Evolutionary conservation across 2,329 filamentous ascomycete genomes (phyloP), one percentile per base, ranked within the genome.

Genomic region (Verticillium nonalfalfae): DNA sequence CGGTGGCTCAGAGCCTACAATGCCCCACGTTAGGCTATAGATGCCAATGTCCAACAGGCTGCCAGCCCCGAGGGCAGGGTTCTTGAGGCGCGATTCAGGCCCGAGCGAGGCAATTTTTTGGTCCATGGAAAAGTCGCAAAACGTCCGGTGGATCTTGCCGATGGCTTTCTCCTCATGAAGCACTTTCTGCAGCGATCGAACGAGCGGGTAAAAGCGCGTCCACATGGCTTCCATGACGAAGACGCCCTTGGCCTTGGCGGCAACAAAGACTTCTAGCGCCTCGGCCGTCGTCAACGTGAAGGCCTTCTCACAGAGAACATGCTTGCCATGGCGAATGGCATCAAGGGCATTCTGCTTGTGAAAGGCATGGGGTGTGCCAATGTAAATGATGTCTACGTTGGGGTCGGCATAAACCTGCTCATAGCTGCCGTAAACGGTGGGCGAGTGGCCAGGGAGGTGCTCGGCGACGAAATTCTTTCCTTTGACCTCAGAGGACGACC

Each of bases 171-270:
- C 74, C 18, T 74, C 67, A 57, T 79, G 74, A 0, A 81, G 60
- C 1, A 77, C 52, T 11, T 68, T 66, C 55, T 71, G 70, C 0
- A 80, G 61, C 6, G 70, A 67, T 39, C 66, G 67, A 2, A 75
- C 68, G 2, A 80, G 64, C 0, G 78, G 76, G 18, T 72, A 76
- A 67, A 76, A 76, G 11, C 78, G 74, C 3, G 75, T 75, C 78
- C 78, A 79, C 74, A 80, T 75, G 11, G 77, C 78, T 65, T 81
- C 78, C 69, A 77, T 76, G 31, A 81, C 65, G 60, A 76, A 81
- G 3, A 80, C 73, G 9, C 74, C 73, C 61, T 75, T 75, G 34
- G 65, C 61, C 61, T 71, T 68, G 0, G 78, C 78, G 0, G 75
- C 74, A 1, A 65, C 71, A 14, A 79, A 72, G 2, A 80, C 74